Evolutionary conservation across 371 early-diverging fungal species (phyloP).

Genomic region (Coemansia sp.): DNA sequence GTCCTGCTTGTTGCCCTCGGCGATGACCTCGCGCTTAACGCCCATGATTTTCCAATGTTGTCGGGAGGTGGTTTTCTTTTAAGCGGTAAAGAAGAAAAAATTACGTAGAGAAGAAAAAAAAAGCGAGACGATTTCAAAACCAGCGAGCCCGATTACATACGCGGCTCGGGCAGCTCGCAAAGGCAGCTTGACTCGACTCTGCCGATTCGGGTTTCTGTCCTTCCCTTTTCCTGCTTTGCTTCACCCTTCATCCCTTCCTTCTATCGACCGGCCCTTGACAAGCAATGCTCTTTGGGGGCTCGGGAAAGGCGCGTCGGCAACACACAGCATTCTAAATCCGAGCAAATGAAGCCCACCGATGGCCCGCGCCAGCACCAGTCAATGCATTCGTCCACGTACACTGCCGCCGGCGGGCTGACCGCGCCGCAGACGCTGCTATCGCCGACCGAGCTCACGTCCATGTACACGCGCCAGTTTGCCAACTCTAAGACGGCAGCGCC

Average conservation of each 20-base stretch:
- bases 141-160: not conserved
- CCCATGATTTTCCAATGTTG: slow-evolving; percentile 32
- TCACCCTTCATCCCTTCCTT: too few relatives aligned
- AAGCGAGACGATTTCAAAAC: not conserved
- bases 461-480: slow-evolving; percentile 50
- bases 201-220: not conserved
- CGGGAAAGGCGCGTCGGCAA: not conserved
- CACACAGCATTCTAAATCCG: not conserved
- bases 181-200: not conserved
- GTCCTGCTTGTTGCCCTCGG: slow-evolving; percentile 72
- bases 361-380: slow-evolving; percentile 19
- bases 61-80: too few relatives aligned
- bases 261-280: too few relatives aligned
- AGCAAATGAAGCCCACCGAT: slow-evolving; percentile 6
- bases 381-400: slow-evolving; percentile 36
- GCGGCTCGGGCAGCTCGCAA: slow-evolving; percentile 1
- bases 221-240: not conserved
- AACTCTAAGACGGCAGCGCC: slow-evolving; percentile 25
- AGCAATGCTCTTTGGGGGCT: not conserved
- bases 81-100: not conserved
- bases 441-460: slow-evolving; percentile 35
- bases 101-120: not conserved
- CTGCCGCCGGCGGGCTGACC: slow-evolving; percentile 8
- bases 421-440: slow-evolving; percentile 26
- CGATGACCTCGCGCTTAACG: slow-evolving; percentile 50